These are phyloP conservation scores for Marsdenia floribunda DNA, from an alignment of 257 asterid genomes.

Conservation along the genomic window DNA sequence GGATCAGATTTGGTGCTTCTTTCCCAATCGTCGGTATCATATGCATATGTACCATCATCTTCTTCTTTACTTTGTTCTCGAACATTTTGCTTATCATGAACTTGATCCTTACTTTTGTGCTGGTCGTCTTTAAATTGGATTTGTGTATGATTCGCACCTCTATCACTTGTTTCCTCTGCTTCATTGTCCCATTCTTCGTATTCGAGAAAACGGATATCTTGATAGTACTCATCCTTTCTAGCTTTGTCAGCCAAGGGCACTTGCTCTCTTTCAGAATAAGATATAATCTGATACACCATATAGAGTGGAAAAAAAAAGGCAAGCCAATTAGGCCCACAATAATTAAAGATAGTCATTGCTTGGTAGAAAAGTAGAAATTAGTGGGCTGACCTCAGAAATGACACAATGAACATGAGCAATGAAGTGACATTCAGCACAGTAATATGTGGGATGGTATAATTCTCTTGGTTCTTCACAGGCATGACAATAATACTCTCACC, in stretches of 20 bases:
- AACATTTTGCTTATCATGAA: no score
- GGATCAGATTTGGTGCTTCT: neutral
- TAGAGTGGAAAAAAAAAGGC: no score
- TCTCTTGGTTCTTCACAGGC: constrained; percentile 4
- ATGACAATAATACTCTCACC: constrained; percentile 2
- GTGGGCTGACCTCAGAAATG: constrained; percentile 4
- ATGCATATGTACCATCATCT: no score
- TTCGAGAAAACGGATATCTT: no score
- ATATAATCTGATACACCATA: no score
- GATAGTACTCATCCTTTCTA: no score
- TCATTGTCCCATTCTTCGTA: neutral
- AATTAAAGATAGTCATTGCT: no score
- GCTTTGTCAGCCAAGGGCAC: neutral
- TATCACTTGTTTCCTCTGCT: neutral
- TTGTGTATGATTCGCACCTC: neutral
- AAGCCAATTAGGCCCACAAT: no score
- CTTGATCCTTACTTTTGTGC: neutral
- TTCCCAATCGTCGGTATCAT: no score
- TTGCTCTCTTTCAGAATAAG: neutral
- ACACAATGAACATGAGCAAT: constrained; percentile 10
- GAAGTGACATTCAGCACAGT: constrained; percentile 9
- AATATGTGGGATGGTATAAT: neutral
- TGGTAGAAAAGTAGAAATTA: no score
- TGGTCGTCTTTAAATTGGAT: neutral
- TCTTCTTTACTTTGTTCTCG: neutral